Conservation (phyloP, 2,329 filamentous ascomycete genomes). For the Ceratocystis huliohia region DNA sequence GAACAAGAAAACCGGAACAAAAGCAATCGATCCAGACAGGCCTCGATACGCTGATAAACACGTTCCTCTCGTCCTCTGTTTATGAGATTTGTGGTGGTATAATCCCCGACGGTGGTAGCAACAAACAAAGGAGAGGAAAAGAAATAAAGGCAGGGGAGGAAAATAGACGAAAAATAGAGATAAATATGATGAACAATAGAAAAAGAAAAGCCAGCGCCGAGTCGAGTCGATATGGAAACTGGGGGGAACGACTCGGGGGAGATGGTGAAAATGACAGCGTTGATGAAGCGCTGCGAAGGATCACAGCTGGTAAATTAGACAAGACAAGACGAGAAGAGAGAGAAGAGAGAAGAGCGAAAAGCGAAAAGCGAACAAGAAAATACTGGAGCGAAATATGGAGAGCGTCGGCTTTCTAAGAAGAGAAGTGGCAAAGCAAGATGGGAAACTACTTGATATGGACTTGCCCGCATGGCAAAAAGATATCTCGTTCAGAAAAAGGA, state of each 20-base stretch:
- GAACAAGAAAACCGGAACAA: background rate
- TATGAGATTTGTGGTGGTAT: background rate
- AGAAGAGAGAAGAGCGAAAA: background rate
- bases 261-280: constrained; percentile 2
- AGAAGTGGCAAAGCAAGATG: background rate
- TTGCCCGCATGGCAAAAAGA: background rate
- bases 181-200: constrained; percentile 6
- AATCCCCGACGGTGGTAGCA: background rate
- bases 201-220: background rate
- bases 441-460: no score
- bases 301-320: constrained; percentile 9
- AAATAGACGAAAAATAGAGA: background rate
- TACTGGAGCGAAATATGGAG: background rate
- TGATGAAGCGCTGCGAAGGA: constrained; percentile 7
- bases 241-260: background rate
- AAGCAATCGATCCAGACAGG: background rate
- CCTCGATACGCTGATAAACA: constrained; percentile 7
- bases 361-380: background rate
- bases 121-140: constrained; percentile 1
- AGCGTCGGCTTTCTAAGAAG: background rate
- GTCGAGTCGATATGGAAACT: background rate
- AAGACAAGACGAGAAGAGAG: background rate
- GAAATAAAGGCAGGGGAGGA: background rate
- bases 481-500: background rate
- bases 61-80: background rate